Evolutionary conservation across 306 rosid species (phyloP), one percentile per base, ranked within the genome.

Genomic region (Rubus parviflorus): DNA sequence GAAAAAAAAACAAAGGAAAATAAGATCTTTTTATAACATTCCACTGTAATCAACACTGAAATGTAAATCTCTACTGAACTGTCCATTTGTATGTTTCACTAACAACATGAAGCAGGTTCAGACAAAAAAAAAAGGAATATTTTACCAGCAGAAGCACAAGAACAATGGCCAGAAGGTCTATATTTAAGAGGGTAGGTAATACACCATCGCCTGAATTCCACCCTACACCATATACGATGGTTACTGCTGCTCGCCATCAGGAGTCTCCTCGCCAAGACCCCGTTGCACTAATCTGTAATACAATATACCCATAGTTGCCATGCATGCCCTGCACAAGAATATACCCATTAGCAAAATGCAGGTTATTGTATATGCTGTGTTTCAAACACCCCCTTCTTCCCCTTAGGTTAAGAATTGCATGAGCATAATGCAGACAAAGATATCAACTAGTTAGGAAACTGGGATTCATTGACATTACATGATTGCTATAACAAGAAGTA

Each of bases 241-340:
- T 84, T 70, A 78, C 81, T 85, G 86, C 81, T 82, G 89, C 84
- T 91, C 97, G 0, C 79, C 90, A 9, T 81, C 88, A 17, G 80
- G 79, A 73, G 76, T 71, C 64, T 93, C 96, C 30, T 88, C 93
- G 73, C 85, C 94, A 5, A 90, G 79, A 77, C 89, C 97, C 65
- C 90, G 75, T 82, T 96, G 98, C 68, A 77, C 96, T 68, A 96
- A 91, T 87, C 99, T 96, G 94, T 96, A 96, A 87, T 96, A 93
- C 90, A 96, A 85, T 83, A 96, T 96, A 63, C 97, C 99, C 98
- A 96, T 96, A 13, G 99, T 96, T 69, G 99, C 98, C 97, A 96
- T 82, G 78, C 98, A 96, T 35, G 99, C 99, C 99, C 99, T 96
- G 91, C 89, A 87, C 65, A 68, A 51, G 54, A 85, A 85, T 57